Base-by-base conservation (phyloP, 371 early-diverging fungal genomes). In the Synchytrium microbalum region DNA sequence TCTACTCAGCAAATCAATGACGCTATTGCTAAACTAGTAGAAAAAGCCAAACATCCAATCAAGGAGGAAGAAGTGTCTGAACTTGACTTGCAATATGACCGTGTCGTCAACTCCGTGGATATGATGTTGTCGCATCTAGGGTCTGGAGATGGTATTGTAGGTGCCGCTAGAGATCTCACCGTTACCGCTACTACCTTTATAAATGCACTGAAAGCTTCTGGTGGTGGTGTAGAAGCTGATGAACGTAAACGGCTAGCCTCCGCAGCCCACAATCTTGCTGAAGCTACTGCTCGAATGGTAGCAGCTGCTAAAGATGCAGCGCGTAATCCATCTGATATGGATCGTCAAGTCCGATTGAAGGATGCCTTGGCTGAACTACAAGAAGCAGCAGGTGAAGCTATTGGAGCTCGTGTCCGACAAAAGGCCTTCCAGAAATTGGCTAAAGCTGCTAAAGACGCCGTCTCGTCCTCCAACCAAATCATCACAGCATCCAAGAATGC, bases 231-330 rank as follows among this genome's bases (percentile, higher is more conserved):
- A 25, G 72, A 75, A 25, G 65, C 32, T 16, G 65, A 61, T 25
- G 76, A 72, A 54, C 28, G 62, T 14, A 57, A 64, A 23, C 54
- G 69, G 14, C 58, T 81, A 10, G 26, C 71, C 32, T 52, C 26
- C 5, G 69, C 71, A 5, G 79, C 79, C 8, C 63, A 69, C 14
- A 1, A 33, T 1, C 61, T 83, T 0, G 76, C 82, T 0, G 81
- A 81, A n/a, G 66, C 72, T 0, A 80, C 75, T 1, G 55, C 78
- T 0, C 66, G 62, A 29, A 79, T 81, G 78, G 77, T 83, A 1
- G 67, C 63, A 1, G 65, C 72, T 0, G 80, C 81, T 23, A 77
- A 76, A 65, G 77, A 77, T 8, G 68, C 71, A 5, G 75, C 78
- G 0, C 61, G 69, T 29, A 66, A 71, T 56, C 56, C 72, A 1